Percentiles rank a stretch among this genome's conserved stretches.
These are phyloP conservation scores for Tulasnella sp. DNA, from an alignment of 768 basidiomycete species.

Conservation along the genomic window DNA sequence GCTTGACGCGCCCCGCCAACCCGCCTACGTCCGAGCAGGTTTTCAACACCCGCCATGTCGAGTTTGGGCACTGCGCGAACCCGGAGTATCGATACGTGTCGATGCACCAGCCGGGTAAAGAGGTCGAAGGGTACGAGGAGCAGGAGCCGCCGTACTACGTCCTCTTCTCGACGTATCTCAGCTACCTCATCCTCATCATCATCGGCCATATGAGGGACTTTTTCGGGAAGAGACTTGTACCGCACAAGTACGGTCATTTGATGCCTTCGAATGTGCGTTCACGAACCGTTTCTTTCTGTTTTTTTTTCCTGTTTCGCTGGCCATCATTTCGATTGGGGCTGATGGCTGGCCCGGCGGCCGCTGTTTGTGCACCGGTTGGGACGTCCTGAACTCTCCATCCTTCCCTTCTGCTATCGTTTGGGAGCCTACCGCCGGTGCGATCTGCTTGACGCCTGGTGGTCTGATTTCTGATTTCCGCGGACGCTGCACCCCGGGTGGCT, in stretches of 20 bases:
- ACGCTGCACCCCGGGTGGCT: constrained; percentile 24
- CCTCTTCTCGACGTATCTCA: constrained; percentile 83
- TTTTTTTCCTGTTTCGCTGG: not conserved
- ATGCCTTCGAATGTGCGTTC: constrained; percentile 77
- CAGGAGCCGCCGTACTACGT: constrained; percentile 91
- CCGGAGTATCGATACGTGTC: constrained; percentile 63
- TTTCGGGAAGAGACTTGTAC: constrained; percentile 73
- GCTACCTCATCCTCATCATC: constrained; percentile 85
- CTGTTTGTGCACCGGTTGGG: not conserved
- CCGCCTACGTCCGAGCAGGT: constrained; percentile 76
- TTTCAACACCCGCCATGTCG: constrained; percentile 72
- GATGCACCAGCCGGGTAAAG: constrained; percentile 44
- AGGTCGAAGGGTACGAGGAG: constrained; percentile 50
- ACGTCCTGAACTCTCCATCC: not conserved
- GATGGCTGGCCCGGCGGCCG: not conserved
- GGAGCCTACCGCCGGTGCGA: not conserved
- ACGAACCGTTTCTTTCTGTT: not conserved
- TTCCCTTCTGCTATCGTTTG: not conserved
- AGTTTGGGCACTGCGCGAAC: constrained; percentile 87
- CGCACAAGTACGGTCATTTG: constrained; percentile 67
- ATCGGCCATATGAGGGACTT: constrained; percentile 94
- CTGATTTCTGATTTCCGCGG: constrained; percentile 15
- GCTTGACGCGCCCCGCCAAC: constrained; percentile 50
- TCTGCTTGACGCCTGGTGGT: constrained; percentile 5
- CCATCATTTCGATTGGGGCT: not conserved